These are phyloP conservation scores for Entomortierella beljakovae DNA, from an alignment of 192 early-diverging fungal genomes.

Conservation along the genomic window DNA sequence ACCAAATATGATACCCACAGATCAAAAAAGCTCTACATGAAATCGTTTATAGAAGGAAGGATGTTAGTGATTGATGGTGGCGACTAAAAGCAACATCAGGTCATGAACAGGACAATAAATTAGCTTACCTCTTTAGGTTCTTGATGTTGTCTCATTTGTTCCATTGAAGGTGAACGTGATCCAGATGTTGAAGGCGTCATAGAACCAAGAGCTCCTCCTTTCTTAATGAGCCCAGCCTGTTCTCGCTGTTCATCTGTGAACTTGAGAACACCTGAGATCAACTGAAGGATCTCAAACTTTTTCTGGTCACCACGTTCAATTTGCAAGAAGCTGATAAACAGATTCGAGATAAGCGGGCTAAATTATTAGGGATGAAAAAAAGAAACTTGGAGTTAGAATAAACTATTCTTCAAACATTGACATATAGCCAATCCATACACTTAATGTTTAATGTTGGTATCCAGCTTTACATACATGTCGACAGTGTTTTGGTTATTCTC, in stretches of 20 bases:
- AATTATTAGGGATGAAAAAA: conserved; percentile 10
- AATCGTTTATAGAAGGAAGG: too few relatives aligned
- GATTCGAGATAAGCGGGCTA: conserved; percentile 89
- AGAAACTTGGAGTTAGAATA: background rate
- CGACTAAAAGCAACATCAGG: background rate
- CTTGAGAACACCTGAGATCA: conserved; percentile 91
- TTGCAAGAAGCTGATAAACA: conserved; percentile 88
- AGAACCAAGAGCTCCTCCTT: conserved; percentile 54
- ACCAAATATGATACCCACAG: conserved; percentile 71
- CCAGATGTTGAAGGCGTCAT: conserved; percentile 56
- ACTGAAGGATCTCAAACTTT: conserved; percentile 89
- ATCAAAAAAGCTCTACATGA: conserved; percentile 19
- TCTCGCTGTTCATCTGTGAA: conserved; percentile 91
- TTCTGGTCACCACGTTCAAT: conserved; percentile 90
- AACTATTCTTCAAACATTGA: background rate
- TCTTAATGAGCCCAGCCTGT: conserved; percentile 81
- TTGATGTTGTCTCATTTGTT: conserved; percentile 56
- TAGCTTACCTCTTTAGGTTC: conserved; percentile 51
- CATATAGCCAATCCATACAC: background rate
- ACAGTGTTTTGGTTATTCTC: conserved; percentile 83
- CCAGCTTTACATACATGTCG: conserved; percentile 71
- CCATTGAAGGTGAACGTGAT: conserved; percentile 61
- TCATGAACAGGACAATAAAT: conserved; percentile 8
- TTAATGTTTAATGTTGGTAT: too few relatives aligned
- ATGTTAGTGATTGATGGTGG: too few relatives aligned